Evolutionary conservation across 495 filamentous ascomycete species (phyloP).

Genomic region (Mytilinidion resinicola): DNA sequence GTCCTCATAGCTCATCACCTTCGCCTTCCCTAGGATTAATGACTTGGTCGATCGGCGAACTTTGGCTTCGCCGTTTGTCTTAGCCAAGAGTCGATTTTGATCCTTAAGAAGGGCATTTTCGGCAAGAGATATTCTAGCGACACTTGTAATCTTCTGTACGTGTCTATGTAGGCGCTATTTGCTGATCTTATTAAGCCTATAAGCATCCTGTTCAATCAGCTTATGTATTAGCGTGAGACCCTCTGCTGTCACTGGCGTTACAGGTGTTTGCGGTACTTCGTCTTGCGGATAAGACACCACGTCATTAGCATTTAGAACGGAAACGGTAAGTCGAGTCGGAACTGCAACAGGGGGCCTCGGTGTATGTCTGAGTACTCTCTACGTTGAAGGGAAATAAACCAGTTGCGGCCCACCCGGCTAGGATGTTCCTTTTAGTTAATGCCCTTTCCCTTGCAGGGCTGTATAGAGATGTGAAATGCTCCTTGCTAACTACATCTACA

Average conservation of each 20-base stretch:
- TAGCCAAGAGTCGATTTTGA: too few relatives aligned
- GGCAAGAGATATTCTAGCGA: not conserved
- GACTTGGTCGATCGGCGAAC: too few relatives aligned
- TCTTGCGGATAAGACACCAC: not conserved
- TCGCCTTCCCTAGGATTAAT: too few relatives aligned
- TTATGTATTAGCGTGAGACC: not conserved
- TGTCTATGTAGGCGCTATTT: not conserved
- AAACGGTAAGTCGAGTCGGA: not conserved
- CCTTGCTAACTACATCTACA: not conserved
- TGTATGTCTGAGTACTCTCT: not conserved
- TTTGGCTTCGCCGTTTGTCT: too few relatives aligned
- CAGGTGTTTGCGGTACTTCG: not conserved
- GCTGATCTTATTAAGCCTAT: not conserved
- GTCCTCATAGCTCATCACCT: too few relatives aligned
- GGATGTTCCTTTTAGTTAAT: too few relatives aligned
- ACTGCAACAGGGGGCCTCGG: not conserved
- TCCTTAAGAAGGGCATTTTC: not conserved
- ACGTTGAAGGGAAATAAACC: not conserved
- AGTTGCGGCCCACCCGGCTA: too few relatives aligned
- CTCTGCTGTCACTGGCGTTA: constrained; percentile 11
- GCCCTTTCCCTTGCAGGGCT: too few relatives aligned
- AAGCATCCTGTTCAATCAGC: not conserved
- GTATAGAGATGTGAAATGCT: too few relatives aligned
- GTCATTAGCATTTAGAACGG: not conserved
- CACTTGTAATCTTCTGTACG: not conserved